These are phyloP conservation scores for Akanthomyces uredinophilus DNA, from an alignment of 2,329 filamentous ascomycete genomes.

Conservation along the genomic window DNA sequence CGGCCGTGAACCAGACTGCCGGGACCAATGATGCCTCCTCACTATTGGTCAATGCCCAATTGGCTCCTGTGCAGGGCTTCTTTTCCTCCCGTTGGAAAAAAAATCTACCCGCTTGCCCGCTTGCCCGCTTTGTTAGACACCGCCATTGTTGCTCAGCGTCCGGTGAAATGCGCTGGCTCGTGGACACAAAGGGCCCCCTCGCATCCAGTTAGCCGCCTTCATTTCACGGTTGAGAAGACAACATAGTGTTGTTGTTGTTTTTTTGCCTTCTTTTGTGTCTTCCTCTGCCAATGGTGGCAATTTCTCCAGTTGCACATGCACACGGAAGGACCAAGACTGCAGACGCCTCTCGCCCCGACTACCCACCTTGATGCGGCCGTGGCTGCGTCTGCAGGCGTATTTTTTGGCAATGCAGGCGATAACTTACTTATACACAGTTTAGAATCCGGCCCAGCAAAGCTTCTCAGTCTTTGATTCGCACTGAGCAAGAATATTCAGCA, in stretches of 20 bases:
- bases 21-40: not conserved
- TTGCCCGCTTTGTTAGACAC: not conserved
- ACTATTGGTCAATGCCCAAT: constrained; percentile 6
- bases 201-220: not conserved
- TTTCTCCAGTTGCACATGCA: not conserved
- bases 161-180: not conserved
- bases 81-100: not conserved
- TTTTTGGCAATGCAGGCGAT: not conserved
- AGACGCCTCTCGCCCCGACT: not conserved
- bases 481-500: not conserved
- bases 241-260: not conserved
- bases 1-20: constrained; percentile 4
- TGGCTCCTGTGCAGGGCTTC: not conserved
- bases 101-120: not conserved
- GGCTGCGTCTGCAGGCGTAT: constrained; percentile 4
- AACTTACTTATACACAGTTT: not conserved
- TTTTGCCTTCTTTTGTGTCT: not conserved
- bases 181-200: not conserved
- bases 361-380: constrained; percentile 1
- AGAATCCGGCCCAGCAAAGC: not conserved
- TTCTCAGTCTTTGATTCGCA: not conserved
- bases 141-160: not conserved
- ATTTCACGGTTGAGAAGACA: not conserved
- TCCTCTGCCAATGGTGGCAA: not conserved
- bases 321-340: not conserved